Conservation (phyloP, 768 basidiomycete species). For the Suillus hirtellus region DNA sequence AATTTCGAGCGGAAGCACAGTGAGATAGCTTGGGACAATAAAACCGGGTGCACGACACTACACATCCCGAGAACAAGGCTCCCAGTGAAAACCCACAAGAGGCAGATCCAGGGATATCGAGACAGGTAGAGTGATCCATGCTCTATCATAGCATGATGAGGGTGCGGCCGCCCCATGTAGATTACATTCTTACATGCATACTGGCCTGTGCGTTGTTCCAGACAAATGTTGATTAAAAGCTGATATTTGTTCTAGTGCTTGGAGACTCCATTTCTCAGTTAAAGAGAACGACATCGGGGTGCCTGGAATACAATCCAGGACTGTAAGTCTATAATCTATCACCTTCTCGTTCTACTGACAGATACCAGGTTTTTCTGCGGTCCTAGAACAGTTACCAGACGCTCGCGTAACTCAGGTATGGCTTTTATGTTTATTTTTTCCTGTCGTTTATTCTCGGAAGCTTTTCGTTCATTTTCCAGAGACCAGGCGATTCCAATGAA, state of each 20-base stretch:
- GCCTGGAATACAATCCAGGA: neutral
- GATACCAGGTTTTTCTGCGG: neutral
- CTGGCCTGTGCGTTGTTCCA: neutral
- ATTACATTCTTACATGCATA: too few relatives aligned
- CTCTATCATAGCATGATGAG: too few relatives aligned
- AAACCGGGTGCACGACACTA: too few relatives aligned
- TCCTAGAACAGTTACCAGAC: neutral
- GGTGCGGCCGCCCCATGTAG: too few relatives aligned
- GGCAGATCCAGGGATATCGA: too few relatives aligned
- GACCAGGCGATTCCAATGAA: neutral
- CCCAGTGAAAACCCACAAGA: too few relatives aligned
- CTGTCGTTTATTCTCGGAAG: neutral
- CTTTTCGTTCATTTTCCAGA: neutral
- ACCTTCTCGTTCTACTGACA: neutral
- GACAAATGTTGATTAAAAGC: neutral
- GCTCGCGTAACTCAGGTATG: slow-evolving; percentile 3
- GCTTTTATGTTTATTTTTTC: neutral
- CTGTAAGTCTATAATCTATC: too few relatives aligned
- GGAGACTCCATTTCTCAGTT: neutral
- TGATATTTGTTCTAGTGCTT: neutral
- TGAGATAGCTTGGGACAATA: too few relatives aligned
- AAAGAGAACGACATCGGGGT: too few relatives aligned
- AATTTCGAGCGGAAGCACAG: too few relatives aligned
- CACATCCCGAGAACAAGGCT: too few relatives aligned
- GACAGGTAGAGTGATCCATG: too few relatives aligned